phyloP scores from a whole-genome alignment of 169 alveolate species.

The Theileria equi region DNA sequence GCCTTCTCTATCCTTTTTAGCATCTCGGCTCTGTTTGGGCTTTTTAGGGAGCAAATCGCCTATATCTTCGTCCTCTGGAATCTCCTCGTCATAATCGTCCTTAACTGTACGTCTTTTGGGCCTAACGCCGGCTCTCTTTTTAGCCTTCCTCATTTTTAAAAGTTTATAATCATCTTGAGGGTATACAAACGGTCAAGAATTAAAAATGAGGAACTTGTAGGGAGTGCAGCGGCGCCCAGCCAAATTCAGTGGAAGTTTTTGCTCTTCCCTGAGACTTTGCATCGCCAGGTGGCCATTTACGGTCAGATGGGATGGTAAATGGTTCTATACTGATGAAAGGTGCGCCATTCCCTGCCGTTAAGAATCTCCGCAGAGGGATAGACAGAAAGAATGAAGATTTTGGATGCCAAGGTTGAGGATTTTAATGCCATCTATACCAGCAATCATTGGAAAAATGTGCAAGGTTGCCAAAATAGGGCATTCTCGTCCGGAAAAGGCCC shows the following conservation, averaged over 20 bases:
- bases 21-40: background rate
- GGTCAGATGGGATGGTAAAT: too few species aligned
- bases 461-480: too few species aligned
- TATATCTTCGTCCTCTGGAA: constrained; percentile 48
- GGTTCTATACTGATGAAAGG: too few species aligned
- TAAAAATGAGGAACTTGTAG: background rate
- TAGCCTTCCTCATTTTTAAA: constrained; percentile 12
- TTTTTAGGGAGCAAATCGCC: constrained; percentile 14
- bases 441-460: too few species aligned
- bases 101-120: constrained; percentile 4
- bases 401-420: too few species aligned
- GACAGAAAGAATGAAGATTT: too few species aligned
- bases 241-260: background rate
- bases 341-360: too few species aligned
- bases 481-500: too few species aligned
- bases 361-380: too few species aligned
- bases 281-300: too few species aligned
- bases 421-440: too few species aligned
- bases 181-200: background rate
- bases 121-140: background rate
- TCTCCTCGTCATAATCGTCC: constrained; percentile 39
- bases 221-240: background rate
- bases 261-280: too few species aligned
- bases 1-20: background rate
- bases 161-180: background rate